Percentiles rank a stretch among this genome's conserved stretches.
These are phyloP conservation scores for Amanita pallidorosea DNA, from an alignment of 768 basidiomycete genomes.

Conservation along the genomic window DNA sequence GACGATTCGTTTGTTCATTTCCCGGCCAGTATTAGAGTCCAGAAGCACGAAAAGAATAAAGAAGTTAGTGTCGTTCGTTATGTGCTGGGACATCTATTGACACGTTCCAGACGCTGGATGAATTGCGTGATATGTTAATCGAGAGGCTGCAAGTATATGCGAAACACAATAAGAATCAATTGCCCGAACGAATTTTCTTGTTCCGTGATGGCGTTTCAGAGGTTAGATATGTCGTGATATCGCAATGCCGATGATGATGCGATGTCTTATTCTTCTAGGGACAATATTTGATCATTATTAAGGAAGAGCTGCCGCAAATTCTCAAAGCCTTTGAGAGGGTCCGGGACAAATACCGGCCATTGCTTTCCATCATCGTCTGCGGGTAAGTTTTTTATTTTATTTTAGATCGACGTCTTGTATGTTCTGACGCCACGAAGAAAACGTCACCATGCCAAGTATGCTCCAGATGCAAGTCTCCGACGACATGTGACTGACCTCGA, in stretches of 20 bases:
- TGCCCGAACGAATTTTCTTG: slow-evolving; percentile 62
- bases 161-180: slow-evolving; percentile 32
- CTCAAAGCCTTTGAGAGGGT: slow-evolving; percentile 47
- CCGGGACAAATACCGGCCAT: slow-evolving; percentile 40
- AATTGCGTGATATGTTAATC: slow-evolving; percentile 54
- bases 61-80: slow-evolving; percentile 18
- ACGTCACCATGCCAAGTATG: slow-evolving; percentile 53
- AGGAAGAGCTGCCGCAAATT: slow-evolving; percentile 53
- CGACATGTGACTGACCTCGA: neutral
- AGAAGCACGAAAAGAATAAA: slow-evolving; percentile 34
- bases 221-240: slow-evolving; percentile 67
- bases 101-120: slow-evolving; percentile 52
- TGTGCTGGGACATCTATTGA: slow-evolving; percentile 4
- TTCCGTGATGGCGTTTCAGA: slow-evolving; percentile 73
- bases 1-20: slow-evolving; percentile 66
- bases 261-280: slow-evolving; percentile 31
- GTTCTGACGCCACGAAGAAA: slow-evolving; percentile 26
- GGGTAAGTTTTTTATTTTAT: slow-evolving; percentile 36
- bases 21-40: slow-evolving; percentile 63
- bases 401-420: neutral
- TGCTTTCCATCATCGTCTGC: slow-evolving; percentile 66
- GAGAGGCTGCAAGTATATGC: slow-evolving; percentile 56
- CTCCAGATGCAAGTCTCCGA: no score
- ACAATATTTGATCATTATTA: slow-evolving; percentile 55
- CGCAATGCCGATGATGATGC: neutral